Evolutionary conservation across 257 asterid species (phyloP).

Genomic region (Linderniella brevidens): DNA sequence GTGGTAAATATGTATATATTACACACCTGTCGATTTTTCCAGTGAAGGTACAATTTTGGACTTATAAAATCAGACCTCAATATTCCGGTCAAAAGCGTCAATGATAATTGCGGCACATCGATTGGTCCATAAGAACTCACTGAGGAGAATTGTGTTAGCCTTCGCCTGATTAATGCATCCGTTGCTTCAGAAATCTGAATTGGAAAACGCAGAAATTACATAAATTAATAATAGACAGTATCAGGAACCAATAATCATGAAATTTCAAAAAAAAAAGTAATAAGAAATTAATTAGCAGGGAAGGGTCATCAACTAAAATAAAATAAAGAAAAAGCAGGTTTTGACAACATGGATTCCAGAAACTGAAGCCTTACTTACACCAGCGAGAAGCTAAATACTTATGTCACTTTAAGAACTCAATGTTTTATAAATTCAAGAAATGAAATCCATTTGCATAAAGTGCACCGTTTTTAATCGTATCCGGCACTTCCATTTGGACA

Average conservation of each 20-base stretch:
- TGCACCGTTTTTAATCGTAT: no score
- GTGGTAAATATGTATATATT: not conserved
- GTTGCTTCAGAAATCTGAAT: slow-evolving; percentile 71
- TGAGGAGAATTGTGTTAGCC: slow-evolving; percentile 40
- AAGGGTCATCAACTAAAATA: no score
- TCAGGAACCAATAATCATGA: not conserved
- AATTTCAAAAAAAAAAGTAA: not conserved
- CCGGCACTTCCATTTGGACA: no score
- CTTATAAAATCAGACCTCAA: slow-evolving; percentile 59
- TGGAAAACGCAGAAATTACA: slow-evolving; percentile 15
- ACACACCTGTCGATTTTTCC: slow-evolving; percentile 81
- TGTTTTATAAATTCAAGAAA: no score
- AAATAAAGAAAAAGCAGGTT: no score
- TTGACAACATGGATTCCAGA: no score
- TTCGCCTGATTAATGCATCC: slow-evolving; percentile 50
- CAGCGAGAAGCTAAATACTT: no score
- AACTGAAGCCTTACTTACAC: no score
- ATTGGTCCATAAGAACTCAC: slow-evolving; percentile 43
- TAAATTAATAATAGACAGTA: not conserved
- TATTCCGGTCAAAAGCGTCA: slow-evolving; percentile 70
- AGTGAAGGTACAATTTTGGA: slow-evolving; percentile 54
- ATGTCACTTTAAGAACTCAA: no score
- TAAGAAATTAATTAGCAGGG: no score
- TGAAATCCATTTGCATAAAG: no score
- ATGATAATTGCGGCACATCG: slow-evolving; percentile 60